These are phyloP conservation scores for Capillidium heterosporum DNA, from an alignment of 371 early-diverging fungal genomes.

Conservation along the genomic window DNA sequence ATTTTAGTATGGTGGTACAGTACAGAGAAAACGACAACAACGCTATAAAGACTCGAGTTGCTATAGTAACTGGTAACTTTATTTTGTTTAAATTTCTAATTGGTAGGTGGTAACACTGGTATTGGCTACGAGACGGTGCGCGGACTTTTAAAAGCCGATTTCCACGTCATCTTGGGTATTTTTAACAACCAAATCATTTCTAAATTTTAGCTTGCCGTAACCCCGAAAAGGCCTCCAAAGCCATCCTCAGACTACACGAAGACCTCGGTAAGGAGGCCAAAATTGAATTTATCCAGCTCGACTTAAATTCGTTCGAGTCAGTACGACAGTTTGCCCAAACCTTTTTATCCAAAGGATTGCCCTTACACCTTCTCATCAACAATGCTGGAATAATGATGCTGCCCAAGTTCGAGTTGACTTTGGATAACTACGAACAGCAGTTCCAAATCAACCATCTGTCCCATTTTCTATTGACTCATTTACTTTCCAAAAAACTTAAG, in stretches of 20 bases:
- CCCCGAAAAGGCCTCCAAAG: slow-evolving; percentile 9
- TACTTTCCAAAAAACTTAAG: neutral
- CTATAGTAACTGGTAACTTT: slow-evolving; percentile 4
- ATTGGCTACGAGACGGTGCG: neutral
- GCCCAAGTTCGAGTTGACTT: neutral
- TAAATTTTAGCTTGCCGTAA: slow-evolving; percentile 6
- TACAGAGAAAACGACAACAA: neutral
- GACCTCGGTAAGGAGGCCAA: slow-evolving; percentile 14
- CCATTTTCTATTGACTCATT: neutral
- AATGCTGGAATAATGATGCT: slow-evolving; percentile 4
- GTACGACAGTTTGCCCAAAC: neutral
- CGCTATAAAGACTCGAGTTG: neutral
- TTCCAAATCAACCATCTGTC: neutral
- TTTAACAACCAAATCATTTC: neutral
- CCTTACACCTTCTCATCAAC: neutral
- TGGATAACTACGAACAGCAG: neutral
- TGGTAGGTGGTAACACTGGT: slow-evolving; percentile 2
- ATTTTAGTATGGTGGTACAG: no score
- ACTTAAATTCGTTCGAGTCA: slow-evolving; percentile 7
- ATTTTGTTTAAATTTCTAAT: neutral
- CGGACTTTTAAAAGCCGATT: neutral
- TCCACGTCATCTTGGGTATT: slow-evolving; percentile 1
- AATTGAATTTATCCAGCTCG: slow-evolving; percentile 10
- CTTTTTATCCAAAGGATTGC: neutral
- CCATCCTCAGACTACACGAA: slow-evolving; percentile 2